phyloP scores from a whole-genome alignment of 257 asterid genomes.

The Phtheirospermum japonicum region DNA sequence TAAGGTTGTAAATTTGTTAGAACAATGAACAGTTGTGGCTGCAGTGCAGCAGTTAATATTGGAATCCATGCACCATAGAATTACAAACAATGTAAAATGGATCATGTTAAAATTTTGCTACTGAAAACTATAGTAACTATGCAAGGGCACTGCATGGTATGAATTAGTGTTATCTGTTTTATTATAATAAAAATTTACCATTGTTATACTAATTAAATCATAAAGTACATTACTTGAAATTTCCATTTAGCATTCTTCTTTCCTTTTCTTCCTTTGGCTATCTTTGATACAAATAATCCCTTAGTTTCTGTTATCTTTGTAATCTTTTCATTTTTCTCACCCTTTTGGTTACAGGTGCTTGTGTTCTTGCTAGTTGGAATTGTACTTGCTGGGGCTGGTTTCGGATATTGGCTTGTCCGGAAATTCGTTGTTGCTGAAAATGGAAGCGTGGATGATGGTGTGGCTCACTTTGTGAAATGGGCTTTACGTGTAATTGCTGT shows the following conservation, averaged over 20 bases:
- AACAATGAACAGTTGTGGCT: too few relatives aligned
- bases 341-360: slow-evolving; percentile 53
- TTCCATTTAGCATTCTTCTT: slow-evolving; percentile 3
- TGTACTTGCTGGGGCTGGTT: slow-evolving; percentile 84
- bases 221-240: not conserved
- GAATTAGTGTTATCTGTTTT: too few relatives aligned
- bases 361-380: slow-evolving; percentile 65
- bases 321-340: slow-evolving; percentile 6
- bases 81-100: too few relatives aligned
- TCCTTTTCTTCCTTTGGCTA: not conserved
- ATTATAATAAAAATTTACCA: too few relatives aligned
- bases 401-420: slow-evolving; percentile 91
- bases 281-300: not conserved
- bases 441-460: slow-evolving; percentile 81
- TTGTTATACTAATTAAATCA: too few relatives aligned
- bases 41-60: too few relatives aligned
- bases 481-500: slow-evolving; percentile 70
- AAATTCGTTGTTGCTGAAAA: slow-evolving; percentile 76
- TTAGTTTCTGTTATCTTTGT: not conserved
- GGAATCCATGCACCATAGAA: too few relatives aligned
- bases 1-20: too few relatives aligned
- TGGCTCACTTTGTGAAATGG: slow-evolving; percentile 93
- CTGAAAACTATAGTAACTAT: too few relatives aligned
- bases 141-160: too few relatives aligned
- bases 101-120: too few relatives aligned